Conservation (phyloP, 176 grass and related monocot genomes). For the Triticum turgidum region DNA sequence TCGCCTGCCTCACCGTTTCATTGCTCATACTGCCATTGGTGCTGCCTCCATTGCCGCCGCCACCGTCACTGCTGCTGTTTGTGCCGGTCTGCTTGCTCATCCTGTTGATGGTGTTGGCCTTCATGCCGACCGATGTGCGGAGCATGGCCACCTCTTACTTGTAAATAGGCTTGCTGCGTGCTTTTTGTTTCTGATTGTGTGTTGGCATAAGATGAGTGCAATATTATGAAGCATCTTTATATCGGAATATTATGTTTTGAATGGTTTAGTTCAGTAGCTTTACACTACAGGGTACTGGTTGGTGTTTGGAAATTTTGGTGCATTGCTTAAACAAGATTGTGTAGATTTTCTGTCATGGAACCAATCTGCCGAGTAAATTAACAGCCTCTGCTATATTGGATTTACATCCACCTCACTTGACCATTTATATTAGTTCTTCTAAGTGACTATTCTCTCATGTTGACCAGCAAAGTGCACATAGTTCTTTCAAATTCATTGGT, state of each 20-base stretch:
- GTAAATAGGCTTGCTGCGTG: slow-evolving; percentile 33
- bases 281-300: neutral
- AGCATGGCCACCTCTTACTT: slow-evolving; percentile 55
- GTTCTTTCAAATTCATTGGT: neutral
- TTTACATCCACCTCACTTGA: neutral
- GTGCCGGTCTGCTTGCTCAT: slow-evolving; percentile 58
- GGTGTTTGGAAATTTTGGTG: neutral
- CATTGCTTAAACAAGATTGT: neutral
- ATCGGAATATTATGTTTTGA: slow-evolving; percentile 19
- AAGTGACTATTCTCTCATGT: neutral
- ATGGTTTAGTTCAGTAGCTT: neutral
- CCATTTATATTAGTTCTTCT: neutral
- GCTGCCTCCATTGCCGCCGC: slow-evolving; percentile 72
- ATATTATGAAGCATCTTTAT: slow-evolving; percentile 5
- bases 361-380: neutral
- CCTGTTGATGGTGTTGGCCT: slow-evolving; percentile 59
- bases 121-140: slow-evolving; percentile 57
- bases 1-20: slow-evolving; percentile 45
- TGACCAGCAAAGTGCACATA: neutral
- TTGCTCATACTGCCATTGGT: slow-evolving; percentile 70
- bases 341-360: neutral
- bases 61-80: slow-evolving; percentile 59
- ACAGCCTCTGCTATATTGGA: neutral
- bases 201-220: slow-evolving; percentile 22
- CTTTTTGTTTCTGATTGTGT: slow-evolving; percentile 3